Conservation (phyloP, 2,329 filamentous ascomycete species). For the Dendryphion nanum region DNA sequence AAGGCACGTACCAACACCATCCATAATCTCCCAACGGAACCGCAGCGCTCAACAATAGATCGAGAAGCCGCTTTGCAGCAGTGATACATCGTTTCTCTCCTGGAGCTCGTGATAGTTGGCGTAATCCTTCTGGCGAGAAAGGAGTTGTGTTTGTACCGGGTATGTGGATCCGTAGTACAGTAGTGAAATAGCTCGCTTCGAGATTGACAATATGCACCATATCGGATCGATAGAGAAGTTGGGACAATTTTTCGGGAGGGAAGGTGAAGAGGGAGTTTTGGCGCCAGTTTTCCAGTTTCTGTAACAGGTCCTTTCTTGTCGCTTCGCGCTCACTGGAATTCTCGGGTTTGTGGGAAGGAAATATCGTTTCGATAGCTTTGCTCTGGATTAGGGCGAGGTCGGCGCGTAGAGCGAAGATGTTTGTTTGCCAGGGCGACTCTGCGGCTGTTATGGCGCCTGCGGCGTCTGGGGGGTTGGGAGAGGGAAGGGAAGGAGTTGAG, state of each 20-base stretch:
- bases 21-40: too few relatives aligned
- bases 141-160: slow-evolving; percentile 17
- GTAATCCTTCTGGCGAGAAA: slow-evolving; percentile 16
- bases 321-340: too few relatives aligned
- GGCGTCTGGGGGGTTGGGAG: slow-evolving; percentile 9
- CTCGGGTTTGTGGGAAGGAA: slow-evolving; percentile 10
- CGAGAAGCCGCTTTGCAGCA: too few relatives aligned
- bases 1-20: too few relatives aligned
- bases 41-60: too few relatives aligned
- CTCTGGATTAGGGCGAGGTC: slow-evolving; percentile 20
- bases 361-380: slow-evolving; percentile 20
- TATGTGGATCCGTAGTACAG: slow-evolving; percentile 18
- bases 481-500: too few relatives aligned
- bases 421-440: slow-evolving; percentile 20
- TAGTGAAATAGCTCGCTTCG: slow-evolving; percentile 25
- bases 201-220: slow-evolving; percentile 17
- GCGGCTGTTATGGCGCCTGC: slow-evolving; percentile 18
- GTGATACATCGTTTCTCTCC: too few relatives aligned
- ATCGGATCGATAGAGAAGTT: slow-evolving; percentile 25
- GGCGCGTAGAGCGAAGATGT: slow-evolving; percentile 18
- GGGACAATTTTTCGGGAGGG: slow-evolving; percentile 14
- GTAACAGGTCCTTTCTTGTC: slow-evolving; percentile 7
- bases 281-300: slow-evolving; percentile 9
- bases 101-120: too few relatives aligned
- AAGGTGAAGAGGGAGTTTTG: slow-evolving; percentile 21